Evolutionary conservation across 257 asterid species (phyloP), one percentile per base, ranked within the genome.

Genomic region (Ilex asprella): DNA sequence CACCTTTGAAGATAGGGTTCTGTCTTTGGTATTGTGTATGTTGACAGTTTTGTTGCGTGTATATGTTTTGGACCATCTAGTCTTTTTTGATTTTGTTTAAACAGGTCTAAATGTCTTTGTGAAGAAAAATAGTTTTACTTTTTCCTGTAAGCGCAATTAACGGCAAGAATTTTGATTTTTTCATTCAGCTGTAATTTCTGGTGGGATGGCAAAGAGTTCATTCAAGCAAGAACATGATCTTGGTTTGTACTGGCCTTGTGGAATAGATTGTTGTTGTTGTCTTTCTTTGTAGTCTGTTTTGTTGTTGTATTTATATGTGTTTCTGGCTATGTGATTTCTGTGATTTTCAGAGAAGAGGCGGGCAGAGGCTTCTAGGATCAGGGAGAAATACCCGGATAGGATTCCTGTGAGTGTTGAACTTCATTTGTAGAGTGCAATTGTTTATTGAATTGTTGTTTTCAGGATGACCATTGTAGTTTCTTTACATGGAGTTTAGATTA

Each of bases 281-380:
- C 14, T 3, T n/a, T 10, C 2, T 53, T 53, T 8, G 30, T 53
- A 53, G 5, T 53, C 3, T 14, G 11, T 15, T 7, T 1, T 46
- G 54, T 2, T 12, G n/a, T 54, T 16, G 12, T 7, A 12, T 7
- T 44, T 44, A 55, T 58, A 21, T 6, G 1, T 54, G 63, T 15
- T 50, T 59, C 1, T 30, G 14, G 10, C n/a, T 21, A 12, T 30
- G 31, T 29, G 2, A 5, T 50, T 39, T 30, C 15, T 32, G 12
- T 63, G 2, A 2, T 6, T 32, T 15, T 21, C 69, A 78, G 80
- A 74, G 61, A 78, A 70, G 73, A 61, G 83, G 44, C 75, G 62
- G 12, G 83, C 77, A 7, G 83, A 78, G 60, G 72, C 80, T 70
- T 56, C 77, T 31, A 74, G 80, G 58, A 78, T 78, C 50, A 78